Base-by-base conservation (phyloP, 495 filamentous ascomycete genomes). In the Penicillium chermesinum region DNA sequence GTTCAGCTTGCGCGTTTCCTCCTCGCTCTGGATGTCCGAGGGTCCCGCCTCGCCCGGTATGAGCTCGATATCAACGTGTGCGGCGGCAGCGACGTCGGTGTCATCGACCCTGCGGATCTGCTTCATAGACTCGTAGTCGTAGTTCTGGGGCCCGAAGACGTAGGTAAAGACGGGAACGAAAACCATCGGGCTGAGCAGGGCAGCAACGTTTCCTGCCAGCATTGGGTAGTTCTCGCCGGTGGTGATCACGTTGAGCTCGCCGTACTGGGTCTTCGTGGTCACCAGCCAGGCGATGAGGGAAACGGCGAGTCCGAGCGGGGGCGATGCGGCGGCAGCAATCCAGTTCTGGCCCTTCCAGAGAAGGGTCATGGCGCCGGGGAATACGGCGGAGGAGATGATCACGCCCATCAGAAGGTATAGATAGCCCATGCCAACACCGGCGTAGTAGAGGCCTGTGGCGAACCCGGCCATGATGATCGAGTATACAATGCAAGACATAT, bases 371-470 rank as follows among this genome's bases (percentile, higher is more conserved):
- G 86, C 81, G 0, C 89, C 89, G 0, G 89, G 89, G 41, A 95
- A 76, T 17, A 95, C 88, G 3, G 88, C 88, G 2, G 85, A 81
- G 2, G 85, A 89, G 52, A 95, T 91, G 52, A 95, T 90, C 33
- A 91, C 87, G 8, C 89, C 89, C 89, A 95, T 95, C 52, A 95
- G 80, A 18, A 95, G 73, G 63, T 95, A 91, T 14, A 95, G 73
- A 52, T 85, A 87, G 7, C 84, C 84, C 80, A 87, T 85, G 30
- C 78, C 79, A 40, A 86, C 81, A 17, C 78, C 79, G 19, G 73
- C 76, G 47, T 81, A 91, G 70, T 79, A 87, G 2, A 95, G 79
- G 5, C 86, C 89, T 8, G 87, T 89, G 7, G 83, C 82, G 63
- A 96, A 95, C 1, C 69, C 83, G 6, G 91, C 90, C 77, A 96